A percentile compares a stretch with the other conserved stretches of the same genome.
These are phyloP conservation scores for Myriosclerotinia scirpicola DNA, from an alignment of 2,329 filamentous ascomycete species.

Conservation along the genomic window DNA sequence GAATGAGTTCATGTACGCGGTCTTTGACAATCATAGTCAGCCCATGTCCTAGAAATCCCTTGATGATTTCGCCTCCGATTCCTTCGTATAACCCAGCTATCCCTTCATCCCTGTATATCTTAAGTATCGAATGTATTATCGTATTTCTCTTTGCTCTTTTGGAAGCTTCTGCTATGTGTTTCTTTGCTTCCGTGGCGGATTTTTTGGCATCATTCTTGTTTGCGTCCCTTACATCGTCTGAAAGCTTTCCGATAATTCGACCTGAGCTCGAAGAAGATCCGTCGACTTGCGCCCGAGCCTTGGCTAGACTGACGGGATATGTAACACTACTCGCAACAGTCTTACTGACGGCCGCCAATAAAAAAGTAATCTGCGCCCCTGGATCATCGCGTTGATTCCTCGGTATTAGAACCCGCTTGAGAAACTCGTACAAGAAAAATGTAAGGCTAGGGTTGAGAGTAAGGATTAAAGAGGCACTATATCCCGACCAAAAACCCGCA, in stretches of 20 bases:
- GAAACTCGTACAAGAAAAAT: constrained; percentile 74
- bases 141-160: constrained; percentile 45
- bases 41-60: constrained; percentile 82
- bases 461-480: constrained; percentile 75
- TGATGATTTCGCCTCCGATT: constrained; percentile 72
- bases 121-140: constrained; percentile 62
- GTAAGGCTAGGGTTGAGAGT: constrained; percentile 86
- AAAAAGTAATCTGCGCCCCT: constrained; percentile 56
- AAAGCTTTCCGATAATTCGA: constrained; percentile 38
- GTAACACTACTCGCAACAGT: constrained; percentile 72
- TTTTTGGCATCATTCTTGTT: constrained; percentile 40
- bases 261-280: constrained; percentile 44
- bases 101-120: constrained; percentile 64
- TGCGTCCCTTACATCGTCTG: constrained; percentile 34
- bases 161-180: constrained; percentile 26
- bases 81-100: constrained; percentile 71
- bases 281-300: constrained; percentile 66
- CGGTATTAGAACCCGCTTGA: constrained; percentile 61
- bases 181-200: constrained; percentile 2
- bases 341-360: constrained; percentile 76
- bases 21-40: constrained; percentile 88
- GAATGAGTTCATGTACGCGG: constrained; percentile 67
- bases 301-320: constrained; percentile 85
- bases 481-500: constrained; percentile 81
- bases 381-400: constrained; percentile 53